Evolutionary conservation across 1,139 yeast species (phyloP).

Genomic region (Magnusiomyces suaveolens): DNA sequence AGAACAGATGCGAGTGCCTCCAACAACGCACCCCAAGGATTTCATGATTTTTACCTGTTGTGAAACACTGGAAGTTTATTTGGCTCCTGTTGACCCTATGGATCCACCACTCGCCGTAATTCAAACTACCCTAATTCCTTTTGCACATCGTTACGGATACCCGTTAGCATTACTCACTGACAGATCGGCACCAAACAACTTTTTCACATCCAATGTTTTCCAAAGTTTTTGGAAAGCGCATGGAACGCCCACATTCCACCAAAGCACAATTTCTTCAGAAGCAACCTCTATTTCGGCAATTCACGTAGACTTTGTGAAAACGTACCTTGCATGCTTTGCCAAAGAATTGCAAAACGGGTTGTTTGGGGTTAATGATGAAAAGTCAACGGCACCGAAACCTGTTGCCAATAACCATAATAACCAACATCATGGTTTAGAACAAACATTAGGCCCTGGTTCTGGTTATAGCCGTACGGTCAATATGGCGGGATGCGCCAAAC

Average conservation of each 20-base stretch:
- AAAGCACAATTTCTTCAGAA: background rate
- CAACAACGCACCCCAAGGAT: background rate
- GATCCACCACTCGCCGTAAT: conserved; percentile 2
- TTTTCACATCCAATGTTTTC: conserved; percentile 1
- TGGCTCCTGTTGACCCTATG: background rate
- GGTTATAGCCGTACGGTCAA: background rate
- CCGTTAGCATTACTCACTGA: conserved; percentile 2
- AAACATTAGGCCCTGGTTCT: background rate
- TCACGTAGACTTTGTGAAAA: background rate
- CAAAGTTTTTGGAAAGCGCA: conserved; percentile 5
- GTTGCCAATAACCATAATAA: background rate
- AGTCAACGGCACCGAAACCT: background rate
- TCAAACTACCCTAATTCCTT: conserved; percentile 1
- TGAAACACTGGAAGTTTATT: conserved; percentile 2
- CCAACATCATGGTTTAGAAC: background rate
- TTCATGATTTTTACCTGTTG: conserved; percentile 1
- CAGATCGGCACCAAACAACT: background rate
- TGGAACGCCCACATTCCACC: conserved; percentile 1
- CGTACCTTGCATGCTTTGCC: conserved; percentile 3
- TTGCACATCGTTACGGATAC: conserved; percentile 3
- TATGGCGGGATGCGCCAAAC: background rate
- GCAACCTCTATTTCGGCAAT: background rate
- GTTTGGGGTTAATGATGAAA: background rate
- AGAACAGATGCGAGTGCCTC: background rate
- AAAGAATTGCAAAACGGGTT: background rate